phyloP scores from a whole-genome alignment of 257 asterid genomes.

The Solanum paucissectum region DNA sequence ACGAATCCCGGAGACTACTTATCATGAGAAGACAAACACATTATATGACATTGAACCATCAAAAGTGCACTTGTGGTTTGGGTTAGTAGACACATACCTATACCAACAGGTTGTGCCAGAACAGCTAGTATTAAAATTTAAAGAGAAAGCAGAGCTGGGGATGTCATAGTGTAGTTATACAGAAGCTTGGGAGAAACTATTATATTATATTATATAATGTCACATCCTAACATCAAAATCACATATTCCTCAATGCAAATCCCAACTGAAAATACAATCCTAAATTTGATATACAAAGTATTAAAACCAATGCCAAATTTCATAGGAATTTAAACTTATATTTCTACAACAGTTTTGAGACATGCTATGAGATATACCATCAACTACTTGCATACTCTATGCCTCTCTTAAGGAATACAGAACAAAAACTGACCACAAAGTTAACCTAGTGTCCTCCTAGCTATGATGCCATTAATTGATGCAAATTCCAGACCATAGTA shows the following conservation, averaged over 20 bases:
- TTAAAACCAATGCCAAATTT: neutral
- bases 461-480: neutral
- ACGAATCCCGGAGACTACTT: neutral
- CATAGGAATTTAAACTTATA: neutral
- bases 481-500: neutral
- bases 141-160: neutral
- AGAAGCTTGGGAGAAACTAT: neutral
- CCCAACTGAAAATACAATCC: neutral
- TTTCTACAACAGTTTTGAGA: neutral
- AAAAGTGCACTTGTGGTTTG: neutral
- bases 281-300: neutral
- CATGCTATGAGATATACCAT: neutral
- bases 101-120: neutral
- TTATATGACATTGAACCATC: neutral
- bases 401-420: neutral
- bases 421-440: neutral
- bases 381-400: neutral
- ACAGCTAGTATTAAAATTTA: neutral
- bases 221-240: neutral
- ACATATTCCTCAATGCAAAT: neutral
- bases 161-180: neutral
- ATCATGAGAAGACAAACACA: neutral
- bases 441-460: neutral
- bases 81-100: neutral
- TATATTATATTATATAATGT: neutral